phyloP scores from a whole-genome alignment of 176 grass and related monocot genomes.

The Echinochloa phyllopogon region DNA sequence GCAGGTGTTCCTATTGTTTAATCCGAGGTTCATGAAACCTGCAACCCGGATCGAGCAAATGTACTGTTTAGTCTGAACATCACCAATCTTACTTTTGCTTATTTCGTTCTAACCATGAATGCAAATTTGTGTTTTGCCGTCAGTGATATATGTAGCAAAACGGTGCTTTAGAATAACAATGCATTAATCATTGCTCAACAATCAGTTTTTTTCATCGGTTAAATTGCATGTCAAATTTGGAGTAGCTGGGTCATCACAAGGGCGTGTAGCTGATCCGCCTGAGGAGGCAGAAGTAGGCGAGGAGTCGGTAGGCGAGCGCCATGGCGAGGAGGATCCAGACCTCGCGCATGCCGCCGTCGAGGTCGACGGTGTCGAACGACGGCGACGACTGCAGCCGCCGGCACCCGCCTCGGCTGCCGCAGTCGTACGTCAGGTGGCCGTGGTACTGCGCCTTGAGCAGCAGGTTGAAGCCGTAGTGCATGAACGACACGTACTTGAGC shows the following conservation, averaged over 20 bases:
- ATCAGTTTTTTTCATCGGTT: too few species aligned
- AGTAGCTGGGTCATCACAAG: conserved; percentile 42
- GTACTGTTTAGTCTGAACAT: too few species aligned
- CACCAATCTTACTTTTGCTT: too few species aligned
- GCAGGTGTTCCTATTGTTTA: too few species aligned
- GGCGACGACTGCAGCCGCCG: conserved; percentile 74
- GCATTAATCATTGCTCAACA: too few species aligned
- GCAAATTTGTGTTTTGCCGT: too few species aligned
- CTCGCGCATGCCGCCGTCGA: conserved; percentile 71
- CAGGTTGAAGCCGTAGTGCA: conserved; percentile 90
- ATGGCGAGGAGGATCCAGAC: conserved; percentile 78
- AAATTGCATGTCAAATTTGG: background rate
- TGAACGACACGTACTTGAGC: conserved; percentile 88
- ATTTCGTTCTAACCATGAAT: too few species aligned
- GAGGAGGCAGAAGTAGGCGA: conserved; percentile 76
- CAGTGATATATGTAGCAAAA: too few species aligned
- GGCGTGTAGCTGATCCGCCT: conserved; percentile 68
- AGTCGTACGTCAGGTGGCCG: conserved; percentile 72
- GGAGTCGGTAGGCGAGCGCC: conserved; percentile 74
- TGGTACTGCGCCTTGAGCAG: conserved; percentile 90
- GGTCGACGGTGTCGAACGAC: conserved; percentile 77
- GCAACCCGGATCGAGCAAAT: too few species aligned
- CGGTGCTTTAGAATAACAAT: too few species aligned
- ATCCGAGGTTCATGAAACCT: too few species aligned
- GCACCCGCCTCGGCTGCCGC: conserved; percentile 58